These are phyloP conservation scores for Apiospora malaysiana DNA, from an alignment of 2,329 filamentous ascomycete genomes.

Conservation along the genomic window DNA sequence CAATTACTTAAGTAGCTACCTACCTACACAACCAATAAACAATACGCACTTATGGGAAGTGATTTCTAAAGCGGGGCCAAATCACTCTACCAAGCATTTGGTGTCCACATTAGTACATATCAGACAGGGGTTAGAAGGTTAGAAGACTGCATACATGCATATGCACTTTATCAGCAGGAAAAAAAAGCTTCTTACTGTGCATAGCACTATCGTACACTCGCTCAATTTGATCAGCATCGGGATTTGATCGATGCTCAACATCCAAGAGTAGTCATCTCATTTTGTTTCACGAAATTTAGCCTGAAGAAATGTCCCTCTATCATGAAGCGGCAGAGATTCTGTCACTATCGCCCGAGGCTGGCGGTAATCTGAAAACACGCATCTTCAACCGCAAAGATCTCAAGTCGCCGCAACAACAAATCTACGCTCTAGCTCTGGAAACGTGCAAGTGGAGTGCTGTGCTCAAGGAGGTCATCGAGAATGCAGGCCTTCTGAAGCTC, in stretches of 20 bases:
- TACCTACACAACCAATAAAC: background rate
- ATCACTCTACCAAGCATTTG: background rate
- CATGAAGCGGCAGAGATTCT: conserved; percentile 86
- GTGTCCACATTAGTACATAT: background rate
- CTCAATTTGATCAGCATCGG: background rate
- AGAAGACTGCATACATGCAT: background rate
- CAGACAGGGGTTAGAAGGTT: background rate
- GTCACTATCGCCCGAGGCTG: conserved; percentile 63
- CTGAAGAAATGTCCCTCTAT: conserved; percentile 83
- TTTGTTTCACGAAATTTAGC: background rate
- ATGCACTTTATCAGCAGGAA: background rate
- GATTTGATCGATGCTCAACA: background rate
- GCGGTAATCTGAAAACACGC: conserved; percentile 86
- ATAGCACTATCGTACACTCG: background rate
- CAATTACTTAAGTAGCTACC: too few species aligned
- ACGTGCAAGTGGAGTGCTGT: conserved; percentile 89
- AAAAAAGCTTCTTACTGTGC: conserved; percentile 7
- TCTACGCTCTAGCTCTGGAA: conserved; percentile 88
- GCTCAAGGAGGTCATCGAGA: conserved; percentile 88
- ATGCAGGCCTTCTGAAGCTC: conserved; percentile 72
- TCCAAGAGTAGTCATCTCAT: background rate
- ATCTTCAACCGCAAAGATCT: conserved; percentile 77
- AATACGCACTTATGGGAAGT: background rate
- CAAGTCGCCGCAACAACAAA: conserved; percentile 79
- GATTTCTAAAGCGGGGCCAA: background rate